Evolutionary conservation across 2,329 filamentous ascomycete genomes (phyloP).

Genomic region (Exophiala aquamarina): DNA sequence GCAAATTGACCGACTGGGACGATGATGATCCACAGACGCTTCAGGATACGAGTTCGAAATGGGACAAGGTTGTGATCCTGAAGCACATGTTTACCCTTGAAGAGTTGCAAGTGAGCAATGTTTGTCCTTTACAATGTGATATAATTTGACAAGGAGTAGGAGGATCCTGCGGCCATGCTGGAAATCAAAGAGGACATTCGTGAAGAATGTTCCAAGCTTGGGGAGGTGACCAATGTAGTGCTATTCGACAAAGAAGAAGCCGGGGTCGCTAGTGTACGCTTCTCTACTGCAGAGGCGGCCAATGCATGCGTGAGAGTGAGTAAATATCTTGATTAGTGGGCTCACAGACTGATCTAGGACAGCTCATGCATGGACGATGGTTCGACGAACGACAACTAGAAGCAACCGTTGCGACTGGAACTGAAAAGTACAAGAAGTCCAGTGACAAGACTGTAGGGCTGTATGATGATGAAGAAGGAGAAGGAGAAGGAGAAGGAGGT

Average conservation of each 20-base stretch:
- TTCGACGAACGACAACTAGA: conserved; percentile 73
- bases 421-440: conserved; percentile 71
- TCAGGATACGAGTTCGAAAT: conserved; percentile 57
- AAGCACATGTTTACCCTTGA: conserved; percentile 89
- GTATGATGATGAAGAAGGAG: conserved; percentile 51
- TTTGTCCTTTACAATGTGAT: neutral
- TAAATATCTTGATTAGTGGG: neutral
- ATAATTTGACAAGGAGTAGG: conserved; percentile 37
- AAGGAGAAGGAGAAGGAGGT: conserved; percentile 42
- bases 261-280: conserved; percentile 83
- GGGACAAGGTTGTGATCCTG: conserved; percentile 81
- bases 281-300: conserved; percentile 69
- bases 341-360: conserved; percentile 7
- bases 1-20: conserved; percentile 91
- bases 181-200: conserved; percentile 95
- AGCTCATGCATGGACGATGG: conserved; percentile 74
- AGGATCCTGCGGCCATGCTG: conserved; percentile 77
- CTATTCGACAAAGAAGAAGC: conserved; percentile 84
- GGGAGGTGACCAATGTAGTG: conserved; percentile 85
- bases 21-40: conserved; percentile 73
- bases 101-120: conserved; percentile 65
- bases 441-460: conserved; percentile 45
- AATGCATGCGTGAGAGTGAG: conserved; percentile 63
- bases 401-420: conserved; percentile 69
- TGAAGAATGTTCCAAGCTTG: conserved; percentile 83